Percentiles rank a stretch among this genome's conserved stretches.
Conservation (phyloP, 495 filamentous ascomycete genomes). For the Penicillium pulvis region DNA sequence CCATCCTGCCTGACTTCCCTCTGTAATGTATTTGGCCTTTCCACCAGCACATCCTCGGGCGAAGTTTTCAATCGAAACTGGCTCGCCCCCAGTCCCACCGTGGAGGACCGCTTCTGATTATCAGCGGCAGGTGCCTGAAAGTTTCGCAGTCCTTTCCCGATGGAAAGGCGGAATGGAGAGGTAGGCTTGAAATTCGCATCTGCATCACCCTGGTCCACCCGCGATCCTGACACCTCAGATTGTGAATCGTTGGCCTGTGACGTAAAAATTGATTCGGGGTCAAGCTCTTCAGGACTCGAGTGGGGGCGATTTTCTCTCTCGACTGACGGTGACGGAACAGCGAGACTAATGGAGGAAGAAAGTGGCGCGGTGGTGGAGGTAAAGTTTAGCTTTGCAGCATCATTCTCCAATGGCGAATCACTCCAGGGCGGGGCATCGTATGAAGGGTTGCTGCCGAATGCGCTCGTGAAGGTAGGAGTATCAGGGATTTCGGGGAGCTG, state of each 20-base stretch:
- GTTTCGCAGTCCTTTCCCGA: slow-evolving; percentile 33
- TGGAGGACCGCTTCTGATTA: slow-evolving; percentile 34
- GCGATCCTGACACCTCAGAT: slow-evolving; percentile 22
- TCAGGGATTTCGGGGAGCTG: slow-evolving; percentile 39
- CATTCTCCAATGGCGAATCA: slow-evolving; percentile 28
- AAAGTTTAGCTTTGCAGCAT: slow-evolving; percentile 30
- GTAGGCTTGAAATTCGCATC: slow-evolving; percentile 35
- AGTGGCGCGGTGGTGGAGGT: slow-evolving; percentile 27
- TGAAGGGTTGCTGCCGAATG: slow-evolving; percentile 22
- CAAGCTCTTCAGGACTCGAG: slow-evolving; percentile 38
- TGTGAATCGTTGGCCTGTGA: slow-evolving; percentile 36
- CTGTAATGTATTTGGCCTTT: slow-evolving; percentile 30
- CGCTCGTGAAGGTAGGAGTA: slow-evolving; percentile 30
- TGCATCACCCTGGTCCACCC: slow-evolving; percentile 31
- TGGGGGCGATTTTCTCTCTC: slow-evolving; percentile 36
- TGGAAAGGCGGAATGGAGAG: slow-evolving; percentile 42
- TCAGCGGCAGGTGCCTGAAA: slow-evolving; percentile 25
- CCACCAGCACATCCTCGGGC: slow-evolving; percentile 32
- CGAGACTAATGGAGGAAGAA: slow-evolving; percentile 36
- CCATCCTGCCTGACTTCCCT: slow-evolving; percentile 34
- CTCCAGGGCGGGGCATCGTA: slow-evolving; percentile 20
- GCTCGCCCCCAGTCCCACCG: slow-evolving; percentile 27
- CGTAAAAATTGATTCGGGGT: slow-evolving; percentile 25
- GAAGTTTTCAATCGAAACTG: slow-evolving; percentile 41
- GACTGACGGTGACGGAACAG: slow-evolving; percentile 28